Evolutionary conservation across 345 rosid genomes (phyloP).

Genomic region (Citrus cavaleriei): DNA sequence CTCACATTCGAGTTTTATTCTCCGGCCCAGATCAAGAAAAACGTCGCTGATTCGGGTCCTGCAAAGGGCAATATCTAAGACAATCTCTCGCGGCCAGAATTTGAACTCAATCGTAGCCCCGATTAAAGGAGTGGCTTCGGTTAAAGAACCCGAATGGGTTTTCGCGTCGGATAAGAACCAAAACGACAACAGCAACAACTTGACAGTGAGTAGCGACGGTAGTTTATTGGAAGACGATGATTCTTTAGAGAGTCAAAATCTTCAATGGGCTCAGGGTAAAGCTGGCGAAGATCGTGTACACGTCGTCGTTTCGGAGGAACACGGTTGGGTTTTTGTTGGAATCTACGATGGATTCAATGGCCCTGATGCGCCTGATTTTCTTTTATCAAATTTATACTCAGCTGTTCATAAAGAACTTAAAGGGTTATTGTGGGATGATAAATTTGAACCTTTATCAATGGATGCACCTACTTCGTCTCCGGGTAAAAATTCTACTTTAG

Average conservation of each 20-base stretch:
- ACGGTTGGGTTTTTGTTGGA: conserved; percentile 93
- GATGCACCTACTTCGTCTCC: conserved; percentile 22
- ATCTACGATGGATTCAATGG: conserved; percentile 98
- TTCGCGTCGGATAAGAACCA: conserved; percentile 46
- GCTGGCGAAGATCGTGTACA: conserved; percentile 99
- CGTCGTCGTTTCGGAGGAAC: conserved; percentile 93
- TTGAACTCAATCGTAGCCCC: conserved; percentile 86
- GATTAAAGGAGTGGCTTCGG: conserved; percentile 41
- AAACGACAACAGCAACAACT: conserved; percentile 8
- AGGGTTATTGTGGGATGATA: conserved; percentile 87
- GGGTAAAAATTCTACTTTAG: not conserved
- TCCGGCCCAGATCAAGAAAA: conserved; percentile 49
- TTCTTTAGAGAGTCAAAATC: conserved; percentile 65
- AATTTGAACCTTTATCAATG: conserved; percentile 25
- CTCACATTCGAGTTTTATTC: conserved; percentile 66
- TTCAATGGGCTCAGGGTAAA: conserved; percentile 98
- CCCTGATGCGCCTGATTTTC: conserved; percentile 93
- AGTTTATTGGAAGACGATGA: conserved; percentile 67
- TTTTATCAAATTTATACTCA: conserved; percentile 67
- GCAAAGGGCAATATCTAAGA: conserved; percentile 70
- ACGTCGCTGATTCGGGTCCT: conserved; percentile 63
- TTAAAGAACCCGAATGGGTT: conserved; percentile 75
- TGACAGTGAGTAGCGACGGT: conserved; percentile 70
- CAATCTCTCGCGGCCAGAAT: conserved; percentile 62
- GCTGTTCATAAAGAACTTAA: conserved; percentile 77